Evolutionary conservation across 2,329 filamentous ascomycete species (phyloP).

Genomic region (Aspergillus hortae): DNA sequence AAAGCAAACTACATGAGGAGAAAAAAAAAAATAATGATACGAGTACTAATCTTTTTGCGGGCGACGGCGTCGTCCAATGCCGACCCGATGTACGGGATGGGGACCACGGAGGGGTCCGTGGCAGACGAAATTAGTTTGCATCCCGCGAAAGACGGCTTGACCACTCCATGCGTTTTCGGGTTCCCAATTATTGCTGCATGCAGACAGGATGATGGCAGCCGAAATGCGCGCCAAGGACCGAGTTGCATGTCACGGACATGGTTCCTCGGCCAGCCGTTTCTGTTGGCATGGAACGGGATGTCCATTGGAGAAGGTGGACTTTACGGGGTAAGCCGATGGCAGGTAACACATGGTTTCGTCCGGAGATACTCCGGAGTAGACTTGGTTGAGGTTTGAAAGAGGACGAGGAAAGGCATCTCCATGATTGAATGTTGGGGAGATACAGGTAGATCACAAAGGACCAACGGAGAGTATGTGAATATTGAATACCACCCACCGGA

Average conservation of each 20-base stretch:
- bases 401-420: slow-evolving; percentile 1
- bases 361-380: neutral
- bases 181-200: neutral
- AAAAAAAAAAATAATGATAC: neutral
- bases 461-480: neutral
- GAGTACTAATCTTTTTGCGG: neutral
- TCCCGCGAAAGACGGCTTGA: neutral
- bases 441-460: neutral
- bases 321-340: neutral
- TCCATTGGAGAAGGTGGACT: neutral
- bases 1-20: neutral
- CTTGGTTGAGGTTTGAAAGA: neutral
- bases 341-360: slow-evolving; percentile 5
- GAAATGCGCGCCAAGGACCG: neutral
- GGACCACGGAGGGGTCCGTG: neutral
- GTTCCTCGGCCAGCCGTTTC: neutral
- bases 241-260: neutral
- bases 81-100: slow-evolving; percentile 4
- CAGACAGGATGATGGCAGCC: neutral
- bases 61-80: slow-evolving; percentile 1
- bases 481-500: slow-evolving; percentile 3
- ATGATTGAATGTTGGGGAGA: neutral
- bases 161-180: neutral
- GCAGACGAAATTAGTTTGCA: slow-evolving; percentile 3
- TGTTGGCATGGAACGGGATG: neutral